Percentiles rank a stretch among this genome's conserved stretches.
These are phyloP conservation scores for Inga oerstediana DNA, from an alignment of 306 rosid species.

Conservation along the genomic window DNA sequence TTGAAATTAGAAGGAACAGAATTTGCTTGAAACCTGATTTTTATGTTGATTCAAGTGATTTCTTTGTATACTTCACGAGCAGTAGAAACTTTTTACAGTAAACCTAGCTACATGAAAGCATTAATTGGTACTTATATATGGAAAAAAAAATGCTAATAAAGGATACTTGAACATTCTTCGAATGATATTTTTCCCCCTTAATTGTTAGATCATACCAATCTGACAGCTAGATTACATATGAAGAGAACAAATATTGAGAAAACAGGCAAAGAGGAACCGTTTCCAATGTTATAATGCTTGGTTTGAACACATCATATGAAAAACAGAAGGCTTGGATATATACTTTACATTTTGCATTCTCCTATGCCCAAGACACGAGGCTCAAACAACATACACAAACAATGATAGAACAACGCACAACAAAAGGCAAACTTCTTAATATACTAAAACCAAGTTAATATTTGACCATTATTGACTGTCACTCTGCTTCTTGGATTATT, in stretches of 20 bases:
- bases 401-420: neutral
- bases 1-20: neutral
- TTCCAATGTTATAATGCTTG: neutral
- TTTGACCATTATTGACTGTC: neutral
- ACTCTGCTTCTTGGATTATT: neutral
- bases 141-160: too few relatives aligned
- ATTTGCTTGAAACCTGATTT: neutral
- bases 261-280: neutral
- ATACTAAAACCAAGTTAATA: neutral
- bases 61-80: neutral
- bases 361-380: too few relatives aligned
- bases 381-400: neutral
- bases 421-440: neutral
- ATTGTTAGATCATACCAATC: neutral
- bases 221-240: neutral
- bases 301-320: neutral
- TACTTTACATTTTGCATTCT: neutral
- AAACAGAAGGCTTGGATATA: neutral
- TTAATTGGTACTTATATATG: neutral
- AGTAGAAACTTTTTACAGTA: neutral
- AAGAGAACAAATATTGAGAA: too few relatives aligned
- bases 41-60: too few relatives aligned
- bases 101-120: neutral
- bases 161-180: too few relatives aligned
- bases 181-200: too few relatives aligned